Conservation (phyloP, 2,329 filamentous ascomycete genomes). For the Xylaria multiplex region DNA sequence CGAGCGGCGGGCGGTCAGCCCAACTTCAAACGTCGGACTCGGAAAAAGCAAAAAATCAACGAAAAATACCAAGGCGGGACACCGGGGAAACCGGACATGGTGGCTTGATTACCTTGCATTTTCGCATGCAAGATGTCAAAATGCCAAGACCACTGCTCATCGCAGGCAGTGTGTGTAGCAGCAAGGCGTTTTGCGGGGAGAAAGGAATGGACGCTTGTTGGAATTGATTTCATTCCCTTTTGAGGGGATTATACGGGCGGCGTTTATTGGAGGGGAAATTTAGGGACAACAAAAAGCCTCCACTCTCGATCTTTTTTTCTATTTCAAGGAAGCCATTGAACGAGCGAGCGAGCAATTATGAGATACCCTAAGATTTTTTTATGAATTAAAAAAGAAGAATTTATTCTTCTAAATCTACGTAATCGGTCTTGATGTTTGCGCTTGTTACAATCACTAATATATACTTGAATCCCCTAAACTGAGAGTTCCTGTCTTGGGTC, state of each 20-base stretch:
- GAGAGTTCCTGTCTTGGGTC: not conserved
- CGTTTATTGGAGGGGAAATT: slow-evolving; percentile 13
- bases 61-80: slow-evolving; percentile 4
- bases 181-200: slow-evolving; percentile 9
- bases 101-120: slow-evolving; percentile 29
- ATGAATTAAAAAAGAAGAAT: slow-evolving; percentile 21
- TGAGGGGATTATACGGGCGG: not conserved
- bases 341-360: slow-evolving; percentile 24
- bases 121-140: too few relatives aligned
- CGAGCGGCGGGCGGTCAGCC: too few relatives aligned
- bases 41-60: not conserved
- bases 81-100: not conserved
- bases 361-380: slow-evolving; percentile 40
- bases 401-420: not conserved
- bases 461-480: not conserved
- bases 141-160: slow-evolving; percentile 2
- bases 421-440: not conserved
- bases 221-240: not conserved
- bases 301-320: slow-evolving; percentile 7
- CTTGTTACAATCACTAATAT: not conserved
- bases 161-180: not conserved
- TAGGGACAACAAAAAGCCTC: slow-evolving; percentile 1
- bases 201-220: not conserved
- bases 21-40: not conserved
- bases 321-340: slow-evolving; percentile 24